Conservation (phyloP, 179 eudicot genomes). For the Heliamphora ciliata region DNA sequence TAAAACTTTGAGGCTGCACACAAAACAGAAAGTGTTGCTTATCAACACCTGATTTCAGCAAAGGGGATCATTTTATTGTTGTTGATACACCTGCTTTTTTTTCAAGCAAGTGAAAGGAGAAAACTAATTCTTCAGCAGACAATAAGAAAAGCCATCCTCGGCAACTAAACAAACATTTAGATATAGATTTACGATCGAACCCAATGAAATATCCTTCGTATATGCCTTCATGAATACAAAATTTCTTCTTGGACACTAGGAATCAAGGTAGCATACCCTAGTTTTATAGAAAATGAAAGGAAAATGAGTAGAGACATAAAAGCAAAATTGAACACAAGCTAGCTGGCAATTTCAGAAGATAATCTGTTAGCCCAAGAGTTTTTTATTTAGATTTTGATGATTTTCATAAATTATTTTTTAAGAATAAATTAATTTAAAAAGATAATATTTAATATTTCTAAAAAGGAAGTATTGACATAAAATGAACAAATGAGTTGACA, state of each 20-base stretch:
- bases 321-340: neutral
- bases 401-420: no score
- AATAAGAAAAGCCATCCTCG: neutral
- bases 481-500: no score
- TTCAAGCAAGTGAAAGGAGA: neutral
- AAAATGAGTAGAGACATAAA: neutral
- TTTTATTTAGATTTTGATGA: no score
- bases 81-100: neutral
- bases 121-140: neutral
- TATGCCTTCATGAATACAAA: neutral
- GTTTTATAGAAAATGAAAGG: neutral
- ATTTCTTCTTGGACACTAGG: neutral
- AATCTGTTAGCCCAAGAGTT: neutral
- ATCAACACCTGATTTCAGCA: neutral
- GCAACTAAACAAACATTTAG: neutral
- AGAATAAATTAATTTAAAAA: no score
- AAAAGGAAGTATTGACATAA: no score
- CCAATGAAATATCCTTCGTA: neutral
- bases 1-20: neutral
- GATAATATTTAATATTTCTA: no score
- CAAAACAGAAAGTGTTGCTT: neutral
- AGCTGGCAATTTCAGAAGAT: no score
- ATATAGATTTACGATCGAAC: neutral
- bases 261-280: neutral
- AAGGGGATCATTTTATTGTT: neutral